Base-by-base conservation (phyloP, 805 yeast species). In the Saturnispora hagleri region DNA sequence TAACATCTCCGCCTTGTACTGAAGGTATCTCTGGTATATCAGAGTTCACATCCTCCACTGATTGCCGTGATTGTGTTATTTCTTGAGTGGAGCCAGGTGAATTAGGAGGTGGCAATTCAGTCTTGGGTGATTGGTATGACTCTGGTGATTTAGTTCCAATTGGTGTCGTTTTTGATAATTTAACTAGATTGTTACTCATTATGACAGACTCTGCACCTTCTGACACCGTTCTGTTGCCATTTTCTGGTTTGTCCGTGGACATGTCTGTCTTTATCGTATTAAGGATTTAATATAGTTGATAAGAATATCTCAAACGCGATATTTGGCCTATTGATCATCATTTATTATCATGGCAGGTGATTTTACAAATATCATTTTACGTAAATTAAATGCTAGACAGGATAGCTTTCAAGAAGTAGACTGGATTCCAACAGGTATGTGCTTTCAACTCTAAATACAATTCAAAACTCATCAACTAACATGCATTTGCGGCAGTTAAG, bases 391-490 rank as follows among this genome's bases (percentile, higher is more conserved):
- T 10, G 22, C 42, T 5, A 38, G 42, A 17, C 20, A 38, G 24
- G 9, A 17, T 9, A 18, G 24, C 18, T 38, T 38, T 38, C 24
- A 38, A 38, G 8, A 18, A 7, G 42, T 38, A 3, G 44, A 41
- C 18, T 45, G 47, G 47, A 22, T 33, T 12, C 38, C 38, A 20
- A 45, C 47, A n/a, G 36, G 47, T 45, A 45, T 7, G 44, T 22
- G 6, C 31, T 41, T 41, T 41, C 10, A 15, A 4, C 10, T 5
- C 31, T 41, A 9, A 5, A 4, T 40, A 22, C 8, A 15, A 15
- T 24, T 12, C 13, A 24, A 5, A 12, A 8, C 18, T 41, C 15
- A 15, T 26, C 17, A 5, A 45, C 47, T 45, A 45, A 45, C 47
- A 45, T 4, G 17, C 8, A 4, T 22, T 24, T 22, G 8, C 12